Base-by-base conservation (phyloP, 1,284 basidiomycete species). In the Sporisorium graminicola region DNA sequence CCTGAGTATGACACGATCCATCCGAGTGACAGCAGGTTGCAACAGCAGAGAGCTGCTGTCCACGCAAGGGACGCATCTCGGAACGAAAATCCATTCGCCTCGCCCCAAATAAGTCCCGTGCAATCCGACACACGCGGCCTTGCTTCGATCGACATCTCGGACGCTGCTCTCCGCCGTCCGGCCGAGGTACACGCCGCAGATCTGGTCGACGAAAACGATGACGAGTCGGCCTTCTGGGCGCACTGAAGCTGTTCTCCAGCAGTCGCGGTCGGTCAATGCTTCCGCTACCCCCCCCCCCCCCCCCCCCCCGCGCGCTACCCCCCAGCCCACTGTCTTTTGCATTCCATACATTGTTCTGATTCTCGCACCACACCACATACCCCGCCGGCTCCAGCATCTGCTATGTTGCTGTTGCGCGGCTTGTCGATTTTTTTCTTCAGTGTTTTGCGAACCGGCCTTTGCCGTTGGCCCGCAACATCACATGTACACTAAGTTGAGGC, bases 1-100 rank as follows among this genome's bases (percentile, higher is more conserved):
- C 80, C 80, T 26, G 71, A 80, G 62, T 82, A 82, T 51, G 76
- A 80, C 22, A 65, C 73, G 14, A 70, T 82, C 22, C 73, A 70
- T 47, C 73, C 66, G 4, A 42, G 44, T 27, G 56, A 53, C 12
- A 8, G n/a, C n/a, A 54, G 43, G 22, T 22, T 42, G 12, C 60
- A n/a, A n/a, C n/a, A 55, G 33, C 64, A 65, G 54, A 46, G 60
- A 27, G 52, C 69, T 5, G 26, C 64, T 10, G 18, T 49, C 35
- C 58, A 57, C 20, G 64, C 31, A 14, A 43, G 40, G 22, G 27
- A 14, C 8, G 43, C 24, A 20, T 18, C 44, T 3, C 14, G 20
- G 42, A 31, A 13, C 13, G 46, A 43, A 22, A 44, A 61, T n/a
- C 56, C 63, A 18, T 53, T 52, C 24, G 33, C 26, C 24, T 53